A percentile compares a stretch with the other conserved stretches of the same genome.
Conservation (phyloP, 2,329 filamentous ascomycete species). For the Daldinia sp. region DNA sequence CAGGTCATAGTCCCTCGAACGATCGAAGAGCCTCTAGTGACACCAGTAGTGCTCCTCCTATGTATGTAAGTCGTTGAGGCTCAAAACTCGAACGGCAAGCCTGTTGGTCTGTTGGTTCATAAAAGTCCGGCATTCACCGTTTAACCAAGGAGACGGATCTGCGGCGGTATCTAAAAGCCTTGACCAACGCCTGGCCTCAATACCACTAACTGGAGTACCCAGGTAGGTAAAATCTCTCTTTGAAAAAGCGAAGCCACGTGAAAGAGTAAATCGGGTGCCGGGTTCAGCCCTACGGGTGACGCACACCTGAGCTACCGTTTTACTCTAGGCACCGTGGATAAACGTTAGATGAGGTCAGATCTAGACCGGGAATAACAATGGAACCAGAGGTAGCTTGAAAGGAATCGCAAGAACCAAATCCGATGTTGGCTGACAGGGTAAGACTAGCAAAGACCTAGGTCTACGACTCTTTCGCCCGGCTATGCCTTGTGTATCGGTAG, state of each 20-base stretch:
- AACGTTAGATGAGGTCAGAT: conserved; percentile 35
- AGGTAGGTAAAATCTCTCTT: conserved; percentile 1
- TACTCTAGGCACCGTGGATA: conserved; percentile 21
- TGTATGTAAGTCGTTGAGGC: conserved; percentile 31
- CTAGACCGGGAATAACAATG: conserved; percentile 33
- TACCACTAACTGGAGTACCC: conserved; percentile 2
- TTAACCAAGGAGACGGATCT: conserved; percentile 15
- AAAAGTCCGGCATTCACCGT: conserved; percentile 7
- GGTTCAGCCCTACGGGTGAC: conserved; percentile 39
- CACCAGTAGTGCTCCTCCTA: conserved; percentile 26
- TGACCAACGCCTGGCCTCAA: conserved; percentile 25
- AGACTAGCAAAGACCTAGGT: conserved; percentile 34
- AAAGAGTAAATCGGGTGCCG: conserved; percentile 19
- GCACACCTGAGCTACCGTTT: conserved; percentile 35
- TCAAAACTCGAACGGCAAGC: conserved; percentile 18
- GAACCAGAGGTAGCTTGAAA: conserved; percentile 27
- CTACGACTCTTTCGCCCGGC: conserved; percentile 12
- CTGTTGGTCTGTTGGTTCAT: conserved; percentile 18
- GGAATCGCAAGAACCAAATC: conserved; percentile 26
- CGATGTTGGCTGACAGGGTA: conserved; percentile 28
- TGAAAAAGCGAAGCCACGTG: conserved; percentile 33
- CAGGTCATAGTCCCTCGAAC: conserved; percentile 37
- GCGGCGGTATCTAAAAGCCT: conserved; percentile 21
- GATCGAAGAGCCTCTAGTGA: conserved; percentile 14
- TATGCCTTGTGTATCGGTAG: conserved; percentile 34